These are phyloP conservation scores for Sambucus nigra DNA, from an alignment of 129 eudicot species.

Conservation along the genomic window DNA sequence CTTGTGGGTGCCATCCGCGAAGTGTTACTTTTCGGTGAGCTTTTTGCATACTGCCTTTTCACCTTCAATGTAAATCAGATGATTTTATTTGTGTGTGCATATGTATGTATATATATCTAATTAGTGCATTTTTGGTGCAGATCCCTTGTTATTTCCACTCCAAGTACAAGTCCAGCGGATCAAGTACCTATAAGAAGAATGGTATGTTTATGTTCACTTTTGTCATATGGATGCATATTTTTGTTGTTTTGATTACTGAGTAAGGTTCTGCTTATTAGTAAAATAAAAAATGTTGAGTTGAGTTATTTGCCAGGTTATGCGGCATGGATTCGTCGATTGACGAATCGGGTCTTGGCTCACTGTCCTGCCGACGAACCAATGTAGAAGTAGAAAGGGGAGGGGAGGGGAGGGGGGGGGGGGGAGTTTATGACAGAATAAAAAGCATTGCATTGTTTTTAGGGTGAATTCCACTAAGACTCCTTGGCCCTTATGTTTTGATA, in stretches of 20 bases:
- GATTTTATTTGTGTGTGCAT: neutral
- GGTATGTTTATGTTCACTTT: slow-evolving; percentile 24
- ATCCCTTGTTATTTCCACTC: slow-evolving; percentile 41
- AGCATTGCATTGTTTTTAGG: too few relatives aligned
- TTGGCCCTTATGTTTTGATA: too few relatives aligned
- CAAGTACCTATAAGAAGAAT: slow-evolving; percentile 40
- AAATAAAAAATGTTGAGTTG: too few relatives aligned
- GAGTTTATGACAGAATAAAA: too few relatives aligned
- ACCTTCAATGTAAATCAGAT: neutral
- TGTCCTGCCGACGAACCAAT: too few relatives aligned
- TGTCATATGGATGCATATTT: neutral
- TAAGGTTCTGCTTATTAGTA: neutral
- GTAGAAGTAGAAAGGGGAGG: too few relatives aligned
- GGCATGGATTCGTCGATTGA: too few relatives aligned
- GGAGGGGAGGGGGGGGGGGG: too few relatives aligned
- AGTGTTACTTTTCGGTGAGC: slow-evolving; percentile 49
- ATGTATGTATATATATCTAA: slow-evolving; percentile 2
- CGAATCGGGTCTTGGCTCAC: too few relatives aligned
- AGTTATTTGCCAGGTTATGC: too few relatives aligned
- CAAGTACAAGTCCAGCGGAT: slow-evolving; percentile 40
- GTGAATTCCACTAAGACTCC: too few relatives aligned
- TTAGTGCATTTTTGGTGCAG: slow-evolving; percentile 19
- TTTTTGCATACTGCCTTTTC: neutral
- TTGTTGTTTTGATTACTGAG: neutral
- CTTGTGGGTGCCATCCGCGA: slow-evolving; percentile 60